Base-by-base conservation (phyloP, 768 basidiomycete species). In the Hygrophorus russula region DNA sequence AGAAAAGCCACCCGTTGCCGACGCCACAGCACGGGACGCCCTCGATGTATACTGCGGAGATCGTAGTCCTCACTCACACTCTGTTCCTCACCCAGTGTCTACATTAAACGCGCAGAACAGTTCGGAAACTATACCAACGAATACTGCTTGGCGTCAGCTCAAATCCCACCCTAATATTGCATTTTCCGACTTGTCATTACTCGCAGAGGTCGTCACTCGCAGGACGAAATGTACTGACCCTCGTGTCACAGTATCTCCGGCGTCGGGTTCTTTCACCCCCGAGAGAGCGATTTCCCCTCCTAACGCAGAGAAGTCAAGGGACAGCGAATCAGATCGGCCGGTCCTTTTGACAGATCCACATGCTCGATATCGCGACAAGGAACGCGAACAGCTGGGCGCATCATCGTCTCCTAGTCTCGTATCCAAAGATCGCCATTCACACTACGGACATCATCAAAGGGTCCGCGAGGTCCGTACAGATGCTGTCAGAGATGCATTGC, bases 151-250 rank as follows among this genome's bases (percentile, higher is more conserved):
- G 85, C 75, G 74, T 20, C 79, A 79, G 50, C 68, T 93, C 48
- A 90, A 91, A 62, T 76, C 78, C 9, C 91, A 94, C 60, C 91
- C 91, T 2, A 92, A 90, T 51, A 80, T 86, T 42, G 75, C 80
- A 24, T 91, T 91, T 56, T 76, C 86, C 11, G 87, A 93, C 61
- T 67, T 94, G 41, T 64, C 77, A 2, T 69, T 94, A 42, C 73
- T 94, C 35, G 91, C 91, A 2, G 88, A 89, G 41, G 91, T 94
- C 33, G 89, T 93, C 33, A 80, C 86, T 6, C 83, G 87, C 43
- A 71, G 82, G 41, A 80, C 87, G 34, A 80, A 74, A 57, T 90
- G 87, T 56, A 73, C 69, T 1, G 85, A 85, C 13, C 81, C 87
- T 12, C 70, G 69, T 31, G 69, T 86, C 31, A 67, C 76, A 35